Evolutionary conservation across 768 basidiomycete genomes (phyloP), one percentile per base, ranked within the genome.

Genomic region (Mycena albidolilacea): DNA sequence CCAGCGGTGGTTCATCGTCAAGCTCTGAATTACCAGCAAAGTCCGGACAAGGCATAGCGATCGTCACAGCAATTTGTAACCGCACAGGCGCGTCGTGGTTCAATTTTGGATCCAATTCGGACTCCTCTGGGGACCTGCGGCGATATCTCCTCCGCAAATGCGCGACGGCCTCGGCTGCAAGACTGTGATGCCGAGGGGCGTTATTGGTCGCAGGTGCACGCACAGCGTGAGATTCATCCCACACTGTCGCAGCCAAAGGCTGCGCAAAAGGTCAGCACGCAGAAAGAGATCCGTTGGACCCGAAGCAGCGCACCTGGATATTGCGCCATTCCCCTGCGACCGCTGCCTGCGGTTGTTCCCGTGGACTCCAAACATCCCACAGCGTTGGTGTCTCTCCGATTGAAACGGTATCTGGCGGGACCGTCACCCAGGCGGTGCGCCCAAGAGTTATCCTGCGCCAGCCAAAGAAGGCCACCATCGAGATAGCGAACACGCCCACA

Each of bases 401-500:
- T 62, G 21, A 62, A 54, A 35, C 64, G 43, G 23, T 65, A 21
- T 30, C 44, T 52, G 60, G 5, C n/a, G 55, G 35, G 43, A 39
- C 48, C 1, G 30, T 30, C 39, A 35, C 44, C 64, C 52, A 67
- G 19, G 14, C 23, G 30, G 30, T n/a, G 57, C 63, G 71, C 48
- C 14, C 57, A 6, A 17, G 71, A n/a, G 57, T 5, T 9, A 85
- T 61, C 61, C 84, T 81, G 71, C 84, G 79, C 85, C 87, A 88
- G 15, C 84, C 86, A 59, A 90, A 86, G 43, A 89, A 83, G 10
- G 84, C 80, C 11, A 88, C 70, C 83, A 91, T 86, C 0, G 84
- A 84, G n/a, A 84, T 79, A 19, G 82, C 79, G 73, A 91, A 89
- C n/a, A 92, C 76, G 5, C 88, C 89, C 38, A 90, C 85, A 19